Base-by-base conservation (phyloP, 257 asterid genomes). In the Rehmannia glutinosa region DNA sequence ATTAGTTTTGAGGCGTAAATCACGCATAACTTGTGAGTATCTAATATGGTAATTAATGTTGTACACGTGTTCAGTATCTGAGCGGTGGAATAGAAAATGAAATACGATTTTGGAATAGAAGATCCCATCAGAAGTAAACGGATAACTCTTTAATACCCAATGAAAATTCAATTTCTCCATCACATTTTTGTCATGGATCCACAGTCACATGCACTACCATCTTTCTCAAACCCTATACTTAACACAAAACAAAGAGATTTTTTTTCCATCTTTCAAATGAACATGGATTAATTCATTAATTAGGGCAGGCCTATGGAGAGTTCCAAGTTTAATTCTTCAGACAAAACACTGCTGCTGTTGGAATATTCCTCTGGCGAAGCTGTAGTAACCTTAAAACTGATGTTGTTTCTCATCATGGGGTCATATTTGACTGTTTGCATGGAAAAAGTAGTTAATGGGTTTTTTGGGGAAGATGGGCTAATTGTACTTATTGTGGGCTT, bases 251-350 rank as follows among this genome's bases (percentile, higher is more conserved):
- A n/a, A n/a, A n/a, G n/a, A n/a, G n/a, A n/a, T 33, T 33, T 33
- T 33, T 33, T 3, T 3, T 33, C 8, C 8, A 4, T 33, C 39
- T 33, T 33, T 33, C 39, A 33, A 3, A 6, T 33, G 2, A 6
- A 33, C 13, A 5, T 11, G 16, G 3, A 32, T 32, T 11, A 8
- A 41, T 41, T 1, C 5, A n/a, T 9, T 23, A 7, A 10, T 3
- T 49, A 57, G 21, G 82, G 82, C 9, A 60, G 70, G 41, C 85
- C 71, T 42, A 80, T 80, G 13, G 82, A 77, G 51, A 80, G 82
- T 12, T 80, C 85, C 50, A 80, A 71, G 73, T 80, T 77, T 51
- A 80, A 32, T 20, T 76, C 66, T 50, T 73, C 78, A 4, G 78
- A 72, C 69, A 72, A 47, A 4, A 28, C 60, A 62, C 64, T 58